Base-by-base conservation (phyloP, 257 asterid genomes). In the Penstemon newberryi region DNA sequence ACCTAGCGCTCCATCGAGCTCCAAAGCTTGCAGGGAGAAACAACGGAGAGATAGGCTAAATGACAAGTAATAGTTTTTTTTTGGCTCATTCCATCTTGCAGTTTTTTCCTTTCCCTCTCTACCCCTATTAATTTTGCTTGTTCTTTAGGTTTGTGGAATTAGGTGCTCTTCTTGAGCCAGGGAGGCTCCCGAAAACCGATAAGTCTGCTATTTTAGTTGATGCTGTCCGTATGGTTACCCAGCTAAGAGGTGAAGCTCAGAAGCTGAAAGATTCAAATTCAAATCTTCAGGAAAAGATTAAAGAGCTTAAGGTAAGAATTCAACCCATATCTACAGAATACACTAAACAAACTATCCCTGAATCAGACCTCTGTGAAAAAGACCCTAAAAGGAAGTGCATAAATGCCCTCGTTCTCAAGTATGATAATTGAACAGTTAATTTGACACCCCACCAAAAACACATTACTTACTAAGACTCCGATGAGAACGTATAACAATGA, bases 1-100 rank as follows among this genome's bases (percentile, higher is more conserved):
- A 60, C 63, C 80, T 11, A 80, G 84, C 62, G 78, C 77, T 74
- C 63, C 92, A 39, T 73, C 96, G 68, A 82, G 82, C 64, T 87
- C 95, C 69, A 89, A 89, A 79, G 96, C 96, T 5, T 78, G 86
- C 82, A 77, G 90, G 82, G 96, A 89, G 84, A 89, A 87, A 74
- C 77, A 77, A 70, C 88, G 92, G 46, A 79, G 96, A 64, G 92
- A 89, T 75, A 83, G 75, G 71, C 86, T 89, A 67, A 87, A 89
- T 71, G 95, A 87, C 82, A 83, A 77, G 96, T 87, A 76, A 72
- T 65, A 38, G 7, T 61, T 50, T 70, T 40, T 61, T 79, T 70
- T 47, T 25, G 1, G 19, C 63, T 70, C 38, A 15, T 58, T 63
- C 44, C 36, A 37, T 49, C 9, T 41, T 46, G 1, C 67, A 58